Percentiles rank a stretch among this genome's conserved stretches.
phyloP scores from a whole-genome alignment of 371 early-diverging fungal species.

The Apophysomyces sp. region DNA sequence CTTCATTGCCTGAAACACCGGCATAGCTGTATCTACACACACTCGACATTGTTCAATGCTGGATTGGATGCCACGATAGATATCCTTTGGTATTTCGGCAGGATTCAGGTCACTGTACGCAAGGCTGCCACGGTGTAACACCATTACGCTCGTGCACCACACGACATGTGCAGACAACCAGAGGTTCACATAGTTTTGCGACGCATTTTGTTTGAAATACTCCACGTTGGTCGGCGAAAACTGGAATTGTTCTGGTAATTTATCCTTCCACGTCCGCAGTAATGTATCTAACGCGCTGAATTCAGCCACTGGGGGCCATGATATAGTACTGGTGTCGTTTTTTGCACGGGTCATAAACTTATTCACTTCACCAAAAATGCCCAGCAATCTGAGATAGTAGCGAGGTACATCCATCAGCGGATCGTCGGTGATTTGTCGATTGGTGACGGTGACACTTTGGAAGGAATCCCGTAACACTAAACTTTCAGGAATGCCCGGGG shows the following conservation, averaged over 20 bases:
- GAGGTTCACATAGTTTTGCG: conserved; percentile 31
- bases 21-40: conserved; percentile 32
- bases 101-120: conserved; percentile 36
- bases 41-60: conserved; percentile 32
- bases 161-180: conserved; percentile 45
- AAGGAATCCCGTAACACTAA: conserved; percentile 39
- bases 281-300: conserved; percentile 39
- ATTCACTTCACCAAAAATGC: conserved; percentile 49
- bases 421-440: conserved; percentile 23
- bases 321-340: conserved; percentile 16
- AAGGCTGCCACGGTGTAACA: conserved; percentile 42
- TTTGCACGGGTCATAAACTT: conserved; percentile 52
- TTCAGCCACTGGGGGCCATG: conserved; percentile 56
- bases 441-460: conserved; percentile 26
- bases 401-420: conserved; percentile 31
- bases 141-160: conserved; percentile 37
- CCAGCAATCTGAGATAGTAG: conserved; percentile 26
- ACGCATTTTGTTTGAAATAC: conserved; percentile 24
- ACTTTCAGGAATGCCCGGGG: conserved; percentile 50
- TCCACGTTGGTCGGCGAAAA: conserved; percentile 23
- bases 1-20: conserved; percentile 29
- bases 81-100: conserved; percentile 13
- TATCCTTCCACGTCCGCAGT: conserved; percentile 31
- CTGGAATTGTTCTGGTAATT: conserved; percentile 28
- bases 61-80: conserved; percentile 23